Percentiles rank a stretch among this genome's conserved stretches.
Evolutionary conservation across 108 stramenopile species (phyloP).

Genomic region (Poteriospumella lacustris): DNA sequence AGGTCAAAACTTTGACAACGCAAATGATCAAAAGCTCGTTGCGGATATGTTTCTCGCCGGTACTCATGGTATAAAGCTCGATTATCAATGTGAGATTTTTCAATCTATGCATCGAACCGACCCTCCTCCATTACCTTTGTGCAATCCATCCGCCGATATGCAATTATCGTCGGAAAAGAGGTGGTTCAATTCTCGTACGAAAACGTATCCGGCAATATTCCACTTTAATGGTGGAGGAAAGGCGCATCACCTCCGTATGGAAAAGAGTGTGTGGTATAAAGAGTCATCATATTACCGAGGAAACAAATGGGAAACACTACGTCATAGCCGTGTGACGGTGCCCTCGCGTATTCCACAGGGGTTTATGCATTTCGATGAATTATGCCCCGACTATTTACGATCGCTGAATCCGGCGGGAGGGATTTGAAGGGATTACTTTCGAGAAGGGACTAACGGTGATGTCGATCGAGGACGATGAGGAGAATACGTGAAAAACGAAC

Average conservation of each 20-base stretch:
- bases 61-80: not conserved
- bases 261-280: conserved; percentile 35
- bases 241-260: conserved; percentile 32
- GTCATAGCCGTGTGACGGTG: no score
- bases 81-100: conserved; percentile 27
- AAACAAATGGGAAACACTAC: no score
- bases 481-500: no score
- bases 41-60: conserved; percentile 13
- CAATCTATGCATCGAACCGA: conserved; percentile 34
- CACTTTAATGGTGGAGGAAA: conserved; percentile 43
- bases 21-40: conserved; percentile 39
- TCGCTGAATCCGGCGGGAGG: no score
- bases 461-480: no score
- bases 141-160: conserved; percentile 32
- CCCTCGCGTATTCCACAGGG: no score
- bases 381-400: no score
- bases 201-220: conserved; percentile 20
- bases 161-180: not conserved
- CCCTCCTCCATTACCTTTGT: conserved; percentile 16
- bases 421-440: no score
- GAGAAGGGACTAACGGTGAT: no score
- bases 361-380: no score
- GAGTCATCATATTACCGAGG: no score
- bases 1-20: conserved; percentile 14
- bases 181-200: conserved; percentile 1